A percentile compares a stretch with the other conserved stretches of the same genome.
Evolutionary conservation across 257 asterid species (phyloP).

Genomic region (Solanum sparsipilum): DNA sequence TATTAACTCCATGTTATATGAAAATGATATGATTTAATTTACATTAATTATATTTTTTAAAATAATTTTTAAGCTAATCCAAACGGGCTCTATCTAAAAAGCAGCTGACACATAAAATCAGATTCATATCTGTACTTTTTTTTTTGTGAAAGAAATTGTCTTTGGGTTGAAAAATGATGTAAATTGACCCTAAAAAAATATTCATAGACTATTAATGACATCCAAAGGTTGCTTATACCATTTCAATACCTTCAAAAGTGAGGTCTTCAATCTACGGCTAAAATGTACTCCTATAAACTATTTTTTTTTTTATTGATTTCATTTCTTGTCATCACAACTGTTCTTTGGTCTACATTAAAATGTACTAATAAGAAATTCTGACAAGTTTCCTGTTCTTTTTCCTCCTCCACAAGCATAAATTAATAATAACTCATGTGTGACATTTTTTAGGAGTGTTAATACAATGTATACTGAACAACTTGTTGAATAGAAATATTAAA

Average conservation of each 20-base stretch:
- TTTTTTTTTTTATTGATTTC: too few relatives aligned
- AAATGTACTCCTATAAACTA: too few relatives aligned
- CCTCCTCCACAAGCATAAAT: not conserved
- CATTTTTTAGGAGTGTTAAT: not conserved
- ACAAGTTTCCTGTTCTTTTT: not conserved
- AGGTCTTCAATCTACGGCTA: not conserved
- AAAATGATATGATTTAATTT: too few relatives aligned
- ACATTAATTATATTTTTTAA: too few relatives aligned
- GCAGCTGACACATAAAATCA: too few relatives aligned
- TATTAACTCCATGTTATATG: too few relatives aligned
- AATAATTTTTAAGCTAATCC: too few relatives aligned
- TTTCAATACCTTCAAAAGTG: not conserved
- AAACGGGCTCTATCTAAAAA: too few relatives aligned
- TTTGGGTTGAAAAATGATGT: not conserved
- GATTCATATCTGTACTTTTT: not conserved
- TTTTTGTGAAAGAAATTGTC: not conserved
- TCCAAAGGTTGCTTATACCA: not conserved
- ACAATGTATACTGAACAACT: not conserved
- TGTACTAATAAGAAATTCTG: not conserved
- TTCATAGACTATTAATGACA: not conserved
- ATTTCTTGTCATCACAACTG: not conserved
- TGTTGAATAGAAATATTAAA: not conserved
- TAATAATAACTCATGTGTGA: not conserved
- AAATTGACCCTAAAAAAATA: not conserved
- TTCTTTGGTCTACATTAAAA: not conserved